Percentiles rank a stretch among this genome's conserved stretches.
phyloP scores from a whole-genome alignment of 1,139 yeast species.

The Hansenula lynferdii region DNA sequence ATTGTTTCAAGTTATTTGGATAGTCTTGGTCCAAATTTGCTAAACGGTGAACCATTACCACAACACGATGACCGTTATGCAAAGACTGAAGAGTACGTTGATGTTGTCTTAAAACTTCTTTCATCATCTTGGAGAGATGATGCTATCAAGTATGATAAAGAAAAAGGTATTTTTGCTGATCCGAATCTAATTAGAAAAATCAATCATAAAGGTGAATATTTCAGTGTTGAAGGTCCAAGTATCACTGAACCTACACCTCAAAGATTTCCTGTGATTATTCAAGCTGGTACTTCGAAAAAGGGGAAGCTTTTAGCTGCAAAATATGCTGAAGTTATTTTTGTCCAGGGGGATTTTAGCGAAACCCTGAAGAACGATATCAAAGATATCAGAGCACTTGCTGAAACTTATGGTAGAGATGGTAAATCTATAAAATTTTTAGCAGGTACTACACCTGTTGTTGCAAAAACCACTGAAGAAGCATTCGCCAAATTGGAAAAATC shows the following conservation, averaged over 20 bases:
- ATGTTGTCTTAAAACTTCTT: constrained; percentile 33
- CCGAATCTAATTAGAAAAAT: constrained; percentile 33
- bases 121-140: constrained; percentile 40
- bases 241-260: constrained; percentile 37
- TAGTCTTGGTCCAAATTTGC: constrained; percentile 31
- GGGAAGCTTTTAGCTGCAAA: constrained; percentile 40
- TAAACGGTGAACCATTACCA: constrained; percentile 29
- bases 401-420: constrained; percentile 15
- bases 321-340: constrained; percentile 37
- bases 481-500: constrained; percentile 32
- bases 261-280: constrained; percentile 37
- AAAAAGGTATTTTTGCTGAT: constrained; percentile 31
- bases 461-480: constrained; percentile 5
- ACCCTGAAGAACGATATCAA: constrained; percentile 19
- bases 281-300: constrained; percentile 39
- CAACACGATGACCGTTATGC: constrained; percentile 35
- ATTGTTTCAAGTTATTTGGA: constrained; percentile 32
- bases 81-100: constrained; percentile 34
- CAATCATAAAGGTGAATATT: constrained; percentile 32
- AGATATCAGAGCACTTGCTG: neutral
- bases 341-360: constrained; percentile 25
- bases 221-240: constrained; percentile 36
- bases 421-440: constrained; percentile 24
- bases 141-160: constrained; percentile 29
- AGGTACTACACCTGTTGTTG: constrained; percentile 5